Evolutionary conservation across 768 basidiomycete genomes (phyloP).

Genomic region (Paxillus rubicundulus): DNA sequence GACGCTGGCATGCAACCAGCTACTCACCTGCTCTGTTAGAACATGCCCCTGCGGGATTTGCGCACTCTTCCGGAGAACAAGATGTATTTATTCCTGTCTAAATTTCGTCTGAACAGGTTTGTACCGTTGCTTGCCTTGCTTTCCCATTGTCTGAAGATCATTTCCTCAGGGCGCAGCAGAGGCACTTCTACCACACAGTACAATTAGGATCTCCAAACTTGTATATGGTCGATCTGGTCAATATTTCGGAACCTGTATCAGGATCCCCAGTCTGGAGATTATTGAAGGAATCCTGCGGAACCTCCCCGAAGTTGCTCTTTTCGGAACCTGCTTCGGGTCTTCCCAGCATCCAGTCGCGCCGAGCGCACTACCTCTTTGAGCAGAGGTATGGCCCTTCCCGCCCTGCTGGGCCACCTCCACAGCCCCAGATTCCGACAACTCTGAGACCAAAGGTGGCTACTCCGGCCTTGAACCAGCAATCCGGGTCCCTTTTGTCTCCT

Average conservation of each 20-base stretch:
- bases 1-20: too few species aligned
- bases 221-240: constrained; percentile 1
- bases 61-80: neutral
- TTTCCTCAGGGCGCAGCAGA: neutral
- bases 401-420: neutral
- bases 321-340: neutral
- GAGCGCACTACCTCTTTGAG: neutral
- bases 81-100: neutral
- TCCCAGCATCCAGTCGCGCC: neutral
- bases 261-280: neutral
- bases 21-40: neutral
- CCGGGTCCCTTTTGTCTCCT: neutral
- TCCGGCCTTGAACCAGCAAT: neutral
- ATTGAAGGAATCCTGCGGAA: constrained; percentile 4
- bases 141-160: neutral
- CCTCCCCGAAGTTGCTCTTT: neutral
- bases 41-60: neutral
- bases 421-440: neutral
- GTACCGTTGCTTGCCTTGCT: neutral
- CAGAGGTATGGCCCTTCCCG: neutral
- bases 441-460: neutral
- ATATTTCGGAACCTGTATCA: neutral
- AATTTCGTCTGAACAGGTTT: constrained; percentile 5
- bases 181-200: constrained; percentile 3
- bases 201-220: neutral